Evolutionary conservation across 75 land plant genomes (phyloP).

Genomic region (Selaginella moellendorffii): DNA sequence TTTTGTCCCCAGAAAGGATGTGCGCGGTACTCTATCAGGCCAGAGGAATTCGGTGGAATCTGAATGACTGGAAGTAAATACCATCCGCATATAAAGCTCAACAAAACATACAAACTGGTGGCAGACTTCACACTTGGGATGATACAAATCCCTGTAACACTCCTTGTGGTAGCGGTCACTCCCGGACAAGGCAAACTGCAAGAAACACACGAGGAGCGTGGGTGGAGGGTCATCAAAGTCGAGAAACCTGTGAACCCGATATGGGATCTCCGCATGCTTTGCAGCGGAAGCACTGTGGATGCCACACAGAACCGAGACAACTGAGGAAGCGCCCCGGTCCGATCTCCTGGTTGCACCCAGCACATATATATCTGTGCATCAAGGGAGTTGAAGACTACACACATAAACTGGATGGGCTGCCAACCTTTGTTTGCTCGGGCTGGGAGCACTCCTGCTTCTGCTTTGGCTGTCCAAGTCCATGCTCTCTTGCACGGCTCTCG

Average conservation of each 20-base stretch:
- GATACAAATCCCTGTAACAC: constrained; percentile 66
- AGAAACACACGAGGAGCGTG: not conserved
- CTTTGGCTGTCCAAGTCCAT: constrained; percentile 26
- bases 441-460: not conserved
- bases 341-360: constrained; percentile 65
- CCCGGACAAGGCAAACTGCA: constrained; percentile 62
- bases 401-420: constrained; percentile 21
- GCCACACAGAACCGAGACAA: constrained; percentile 74
- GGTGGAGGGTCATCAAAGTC: not conserved
- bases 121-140: constrained; percentile 89
- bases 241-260: constrained; percentile 58
- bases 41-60: constrained; percentile 83
- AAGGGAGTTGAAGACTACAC: constrained; percentile 19
- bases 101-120: constrained; percentile 47
- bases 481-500: constrained; percentile 72
- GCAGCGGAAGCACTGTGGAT: constrained; percentile 80
- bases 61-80: constrained; percentile 16
- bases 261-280: constrained; percentile 56
- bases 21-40: constrained; percentile 93
- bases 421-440: not conserved
- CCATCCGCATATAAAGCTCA: not conserved
- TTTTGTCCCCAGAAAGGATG: constrained; percentile 96
- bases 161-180: constrained; percentile 54
- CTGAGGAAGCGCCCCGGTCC: constrained; percentile 71
- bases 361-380: constrained; percentile 42